phyloP scores from a whole-genome alignment of 1,284 basidiomycete species.

The Leccinum olivaceoglutinosum region DNA sequence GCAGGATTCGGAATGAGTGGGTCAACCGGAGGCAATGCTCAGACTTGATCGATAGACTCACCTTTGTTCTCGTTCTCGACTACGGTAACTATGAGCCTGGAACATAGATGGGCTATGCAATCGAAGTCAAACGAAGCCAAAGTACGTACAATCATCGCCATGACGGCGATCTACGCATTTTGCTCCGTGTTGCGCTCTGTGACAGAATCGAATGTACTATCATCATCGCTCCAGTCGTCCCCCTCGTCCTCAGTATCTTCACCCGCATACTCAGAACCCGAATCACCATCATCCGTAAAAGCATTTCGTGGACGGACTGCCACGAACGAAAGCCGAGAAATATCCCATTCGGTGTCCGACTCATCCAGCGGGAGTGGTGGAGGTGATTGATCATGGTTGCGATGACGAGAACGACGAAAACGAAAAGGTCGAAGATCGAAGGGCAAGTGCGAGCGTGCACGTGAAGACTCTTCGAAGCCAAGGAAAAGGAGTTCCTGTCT shows the following conservation, averaged over 20 bases:
- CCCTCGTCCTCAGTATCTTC: conserved; percentile 44
- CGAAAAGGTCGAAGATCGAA: conserved; percentile 60
- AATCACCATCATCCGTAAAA: conserved; percentile 50
- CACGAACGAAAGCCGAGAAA: conserved; percentile 28
- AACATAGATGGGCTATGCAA: too few species aligned
- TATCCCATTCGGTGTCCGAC: conserved; percentile 55
- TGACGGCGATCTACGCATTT: conserved; percentile 60
- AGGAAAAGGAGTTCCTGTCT: conserved; percentile 24
- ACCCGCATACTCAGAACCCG: conserved; percentile 49
- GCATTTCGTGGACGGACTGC: conserved; percentile 45
- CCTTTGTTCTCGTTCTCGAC: conserved; percentile 81
- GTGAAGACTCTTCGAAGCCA: conserved; percentile 30
- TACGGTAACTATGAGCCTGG: too few species aligned
- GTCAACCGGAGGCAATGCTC: conserved; percentile 54
- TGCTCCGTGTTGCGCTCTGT: conserved; percentile 69
- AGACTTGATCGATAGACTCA: conserved; percentile 31
- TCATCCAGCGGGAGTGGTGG: conserved; percentile 64
- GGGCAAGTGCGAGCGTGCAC: conserved; percentile 69
- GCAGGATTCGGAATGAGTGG: conserved; percentile 62
- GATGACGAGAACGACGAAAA: conserved; percentile 22
- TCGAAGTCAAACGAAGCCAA: too few species aligned
- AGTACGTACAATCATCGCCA: conserved; percentile 3
- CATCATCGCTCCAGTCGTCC: conserved; percentile 48
- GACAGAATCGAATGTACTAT: conserved; percentile 62
- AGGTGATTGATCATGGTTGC: conserved; percentile 56